These are phyloP conservation scores for Aureococcus anophagefferens DNA, from an alignment of 108 stramenopile genomes.

Conservation along the genomic window DNA sequence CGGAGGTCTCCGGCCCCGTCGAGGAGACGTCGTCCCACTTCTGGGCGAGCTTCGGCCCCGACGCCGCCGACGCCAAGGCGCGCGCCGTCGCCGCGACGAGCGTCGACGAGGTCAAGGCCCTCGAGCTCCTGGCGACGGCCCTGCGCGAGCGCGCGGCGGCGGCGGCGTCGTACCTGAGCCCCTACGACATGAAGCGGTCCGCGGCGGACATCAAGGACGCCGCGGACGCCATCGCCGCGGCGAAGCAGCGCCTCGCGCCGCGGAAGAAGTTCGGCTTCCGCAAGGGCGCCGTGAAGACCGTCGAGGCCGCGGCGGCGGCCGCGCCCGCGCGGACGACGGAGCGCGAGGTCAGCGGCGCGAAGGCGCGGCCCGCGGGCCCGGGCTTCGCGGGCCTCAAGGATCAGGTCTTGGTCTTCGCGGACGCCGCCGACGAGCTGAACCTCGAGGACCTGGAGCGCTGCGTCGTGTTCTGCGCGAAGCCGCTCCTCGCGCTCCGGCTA, in stretches of 20 bases:
- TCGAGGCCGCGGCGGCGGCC: not conserved
- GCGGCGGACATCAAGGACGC: too few relatives aligned
- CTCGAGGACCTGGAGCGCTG: slow-evolving; percentile 3
- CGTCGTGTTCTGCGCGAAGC: not conserved
- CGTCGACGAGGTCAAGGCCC: too few relatives aligned
- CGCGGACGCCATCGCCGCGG: too few relatives aligned
- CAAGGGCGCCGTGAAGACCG: not conserved
- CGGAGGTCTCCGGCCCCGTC: too few relatives aligned
- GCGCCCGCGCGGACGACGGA: not conserved
- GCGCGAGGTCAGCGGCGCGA: not conserved
- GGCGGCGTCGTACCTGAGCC: too few relatives aligned
- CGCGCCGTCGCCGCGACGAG: too few relatives aligned
- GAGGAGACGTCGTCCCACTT: too few relatives aligned
- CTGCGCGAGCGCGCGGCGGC: too few relatives aligned
- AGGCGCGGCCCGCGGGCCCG: not conserved
- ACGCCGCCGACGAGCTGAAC: not conserved
- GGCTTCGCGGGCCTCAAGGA: not conserved
- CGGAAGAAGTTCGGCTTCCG: not conserved
- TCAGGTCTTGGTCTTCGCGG: not conserved
- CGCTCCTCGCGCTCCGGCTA: slow-evolving; percentile 8
- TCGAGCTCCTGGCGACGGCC: too few relatives aligned
- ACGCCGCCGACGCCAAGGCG: too few relatives aligned
- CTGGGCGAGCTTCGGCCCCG: too few relatives aligned
- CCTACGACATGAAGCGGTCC: too few relatives aligned
- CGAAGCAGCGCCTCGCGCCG: not conserved